Evolutionary conservation across 2,329 filamentous ascomycete genomes (phyloP).

Genomic region (Pyrenophora tritici-repentis): DNA sequence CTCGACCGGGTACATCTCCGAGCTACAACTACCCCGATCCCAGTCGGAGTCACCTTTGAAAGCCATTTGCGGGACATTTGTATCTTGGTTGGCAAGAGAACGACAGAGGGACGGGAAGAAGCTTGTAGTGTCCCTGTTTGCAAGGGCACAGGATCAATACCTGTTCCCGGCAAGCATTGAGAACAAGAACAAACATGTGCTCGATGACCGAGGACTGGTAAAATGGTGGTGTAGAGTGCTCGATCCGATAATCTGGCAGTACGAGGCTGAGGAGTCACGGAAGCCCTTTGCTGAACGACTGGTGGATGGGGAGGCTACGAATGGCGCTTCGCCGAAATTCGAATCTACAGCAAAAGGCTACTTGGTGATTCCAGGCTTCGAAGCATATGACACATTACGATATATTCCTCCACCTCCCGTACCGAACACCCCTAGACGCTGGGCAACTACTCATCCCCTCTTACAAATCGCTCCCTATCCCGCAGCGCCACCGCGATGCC

Average conservation of each 20-base stretch:
- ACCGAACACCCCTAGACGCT: slow-evolving; percentile 48
- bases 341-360: slow-evolving; percentile 68
- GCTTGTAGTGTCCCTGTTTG: slow-evolving; percentile 86
- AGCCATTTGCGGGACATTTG: slow-evolving; percentile 73
- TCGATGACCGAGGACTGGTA: slow-evolving; percentile 87
- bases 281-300: slow-evolving; percentile 40
- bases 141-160: slow-evolving; percentile 89
- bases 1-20: slow-evolving; percentile 83
- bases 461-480: slow-evolving; percentile 72
- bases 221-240: slow-evolving; percentile 95
- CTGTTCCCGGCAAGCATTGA: slow-evolving; percentile 91
- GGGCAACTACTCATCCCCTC: slow-evolving; percentile 70
- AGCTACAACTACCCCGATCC: slow-evolving; percentile 60
- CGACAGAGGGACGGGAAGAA: slow-evolving; percentile 68
- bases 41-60: slow-evolving; percentile 71
- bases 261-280: slow-evolving; percentile 51
- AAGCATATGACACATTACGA: slow-evolving; percentile 76
- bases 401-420: slow-evolving; percentile 68
- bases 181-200: slow-evolving; percentile 82
- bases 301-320: slow-evolving; percentile 34
- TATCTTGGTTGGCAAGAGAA: slow-evolving; percentile 73
- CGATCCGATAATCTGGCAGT: slow-evolving; percentile 69
- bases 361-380: slow-evolving; percentile 84
- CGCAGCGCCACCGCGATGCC: slow-evolving; percentile 75
- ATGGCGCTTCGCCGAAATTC: slow-evolving; percentile 22